These are phyloP conservation scores for Diplodia intermedia DNA, from an alignment of 2,329 filamentous ascomycete species.

Conservation along the genomic window DNA sequence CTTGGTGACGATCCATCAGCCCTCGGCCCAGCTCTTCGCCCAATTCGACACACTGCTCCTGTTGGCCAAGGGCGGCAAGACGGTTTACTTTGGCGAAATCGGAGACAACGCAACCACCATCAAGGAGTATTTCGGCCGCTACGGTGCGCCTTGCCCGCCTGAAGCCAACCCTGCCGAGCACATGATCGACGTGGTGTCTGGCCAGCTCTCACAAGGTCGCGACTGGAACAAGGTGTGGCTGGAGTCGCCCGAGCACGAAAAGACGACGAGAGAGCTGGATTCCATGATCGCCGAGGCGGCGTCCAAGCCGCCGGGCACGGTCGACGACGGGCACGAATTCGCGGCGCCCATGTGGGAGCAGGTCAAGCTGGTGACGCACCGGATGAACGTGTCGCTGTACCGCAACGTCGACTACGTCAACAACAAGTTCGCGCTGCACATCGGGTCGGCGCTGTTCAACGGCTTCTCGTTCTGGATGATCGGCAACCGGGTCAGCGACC, in stretches of 20 bases:
- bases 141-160: slow-evolving; percentile 62
- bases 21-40: slow-evolving; percentile 79
- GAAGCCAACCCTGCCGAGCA: slow-evolving; percentile 68
- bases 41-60: slow-evolving; percentile 81
- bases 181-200: slow-evolving; percentile 73
- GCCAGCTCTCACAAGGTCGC: slow-evolving; percentile 35
- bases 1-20: slow-evolving; percentile 86
- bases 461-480: slow-evolving; percentile 34
- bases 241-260: slow-evolving; percentile 43
- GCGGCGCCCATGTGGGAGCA: slow-evolving; percentile 44
- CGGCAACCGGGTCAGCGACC: slow-evolving; percentile 26
- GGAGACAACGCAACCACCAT: slow-evolving; percentile 72
- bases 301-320: slow-evolving; percentile 45
- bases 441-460: slow-evolving; percentile 42
- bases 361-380: slow-evolving; percentile 42
- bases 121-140: slow-evolving; percentile 57
- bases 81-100: slow-evolving; percentile 84
- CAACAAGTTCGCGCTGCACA: slow-evolving; percentile 64
- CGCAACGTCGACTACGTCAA: slow-evolving; percentile 69
- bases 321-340: slow-evolving; percentile 51
- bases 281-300: slow-evolving; percentile 49
- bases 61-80: slow-evolving; percentile 74
- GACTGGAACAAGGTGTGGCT: slow-evolving; percentile 51
- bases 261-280: slow-evolving; percentile 49
- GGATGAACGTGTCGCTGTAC: slow-evolving; percentile 63